phyloP scores from a whole-genome alignment of 768 basidiomycete species.

The Phylloporus scabripes region DNA sequence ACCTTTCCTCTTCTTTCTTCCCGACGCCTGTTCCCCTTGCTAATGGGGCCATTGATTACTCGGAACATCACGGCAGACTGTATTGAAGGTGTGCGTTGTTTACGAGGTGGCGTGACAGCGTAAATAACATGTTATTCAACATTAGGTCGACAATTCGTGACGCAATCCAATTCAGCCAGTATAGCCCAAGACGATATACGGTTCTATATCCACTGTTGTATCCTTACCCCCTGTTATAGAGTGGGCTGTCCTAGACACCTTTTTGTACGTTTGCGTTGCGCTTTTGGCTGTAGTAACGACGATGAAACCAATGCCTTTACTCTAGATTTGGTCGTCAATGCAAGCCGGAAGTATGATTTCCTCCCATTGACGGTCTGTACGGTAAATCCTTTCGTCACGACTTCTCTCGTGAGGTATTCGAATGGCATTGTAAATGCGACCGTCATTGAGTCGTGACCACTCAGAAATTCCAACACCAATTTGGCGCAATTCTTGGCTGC shows the following conservation, averaged over 20 bases:
- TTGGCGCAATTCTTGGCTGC: neutral
- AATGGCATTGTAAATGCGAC: neutral
- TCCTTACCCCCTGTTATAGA: neutral
- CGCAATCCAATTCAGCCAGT: neutral
- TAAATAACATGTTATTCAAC: neutral
- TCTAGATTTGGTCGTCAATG: too few species aligned
- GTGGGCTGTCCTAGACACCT: neutral
- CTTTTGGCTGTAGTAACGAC: neutral
- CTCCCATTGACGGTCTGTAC: slow-evolving; percentile 7
- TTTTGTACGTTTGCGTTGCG: neutral
- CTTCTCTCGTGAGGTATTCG: slow-evolving; percentile 1
- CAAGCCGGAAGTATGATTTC: slow-evolving; percentile 1
- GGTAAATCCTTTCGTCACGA: slow-evolving; percentile 6
- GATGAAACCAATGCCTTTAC: neutral
- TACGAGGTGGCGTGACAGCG: neutral
- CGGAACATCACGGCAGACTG: neutral
- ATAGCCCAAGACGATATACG: neutral
- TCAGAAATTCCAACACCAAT: neutral
- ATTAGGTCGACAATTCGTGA: neutral
- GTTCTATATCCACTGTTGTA: slow-evolving; percentile 7
- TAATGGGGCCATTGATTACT: neutral
- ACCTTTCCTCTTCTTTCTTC: neutral
- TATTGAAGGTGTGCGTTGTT: neutral
- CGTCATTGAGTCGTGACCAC: neutral
- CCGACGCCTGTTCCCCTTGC: neutral